A percentile compares a stretch with the other conserved stretches of the same genome.
Evolutionary conservation across 805 yeast genomes (phyloP).

Genomic region (Nakazawaea wyomingensis): DNA sequence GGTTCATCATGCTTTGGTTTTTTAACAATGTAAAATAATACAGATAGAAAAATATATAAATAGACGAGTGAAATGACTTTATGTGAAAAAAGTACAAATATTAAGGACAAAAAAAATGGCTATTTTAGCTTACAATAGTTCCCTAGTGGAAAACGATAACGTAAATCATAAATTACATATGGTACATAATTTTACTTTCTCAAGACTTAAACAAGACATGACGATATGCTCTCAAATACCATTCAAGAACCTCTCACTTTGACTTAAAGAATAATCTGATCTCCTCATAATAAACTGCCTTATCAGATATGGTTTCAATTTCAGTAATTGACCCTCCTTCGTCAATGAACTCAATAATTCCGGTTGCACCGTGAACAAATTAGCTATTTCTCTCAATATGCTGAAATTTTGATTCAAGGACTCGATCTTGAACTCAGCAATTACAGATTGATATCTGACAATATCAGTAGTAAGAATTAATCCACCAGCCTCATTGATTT

Average conservation of each 20-base stretch:
- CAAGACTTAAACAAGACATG: too few relatives aligned
- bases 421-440: slow-evolving; percentile 62
- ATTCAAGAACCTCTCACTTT: slow-evolving; percentile 36
- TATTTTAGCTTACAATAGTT: too few relatives aligned
- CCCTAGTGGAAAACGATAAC: too few relatives aligned
- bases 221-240: slow-evolving; percentile 20
- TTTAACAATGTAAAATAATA: too few relatives aligned
- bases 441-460: slow-evolving; percentile 63
- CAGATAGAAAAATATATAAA: too few relatives aligned
- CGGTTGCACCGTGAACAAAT: slow-evolving; percentile 79
- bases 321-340: slow-evolving; percentile 72
- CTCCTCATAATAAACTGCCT: slow-evolving; percentile 65
- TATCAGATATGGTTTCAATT: slow-evolving; percentile 55
- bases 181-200: too few relatives aligned
- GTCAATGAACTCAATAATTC: slow-evolving; percentile 72
- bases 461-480: slow-evolving; percentile 77
- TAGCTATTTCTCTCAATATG: slow-evolving; percentile 75
- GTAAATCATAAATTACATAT: too few relatives aligned
- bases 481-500: slow-evolving; percentile 80
- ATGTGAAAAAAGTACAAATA: too few relatives aligned
- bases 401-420: slow-evolving; percentile 60
- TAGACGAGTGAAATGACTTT: too few relatives aligned
- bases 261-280: slow-evolving; percentile 59
- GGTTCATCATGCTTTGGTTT: slow-evolving; percentile 1
- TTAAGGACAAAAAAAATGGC: too few relatives aligned